Conservation (phyloP, 2,329 filamentous ascomycete genomes). For the Mollisia scopiformis region DNA sequence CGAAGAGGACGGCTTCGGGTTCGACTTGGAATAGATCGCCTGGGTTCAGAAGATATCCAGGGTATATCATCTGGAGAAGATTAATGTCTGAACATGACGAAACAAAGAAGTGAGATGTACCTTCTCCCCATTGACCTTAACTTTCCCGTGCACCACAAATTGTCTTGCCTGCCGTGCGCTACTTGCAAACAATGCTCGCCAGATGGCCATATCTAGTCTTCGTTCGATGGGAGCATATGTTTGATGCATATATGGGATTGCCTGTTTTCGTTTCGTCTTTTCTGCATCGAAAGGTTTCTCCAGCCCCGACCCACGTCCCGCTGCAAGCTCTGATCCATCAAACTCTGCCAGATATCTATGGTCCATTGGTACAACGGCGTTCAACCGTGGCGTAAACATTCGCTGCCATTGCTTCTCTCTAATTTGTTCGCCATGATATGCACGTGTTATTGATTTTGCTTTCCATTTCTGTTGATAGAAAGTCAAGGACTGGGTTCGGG, state of each 20-base stretch:
- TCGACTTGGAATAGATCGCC: slow-evolving; percentile 99
- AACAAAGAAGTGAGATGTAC: slow-evolving; percentile 49
- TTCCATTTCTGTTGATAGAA: slow-evolving; percentile 99
- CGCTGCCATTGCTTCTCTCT: slow-evolving; percentile 91
- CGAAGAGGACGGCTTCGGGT: slow-evolving; percentile 82
- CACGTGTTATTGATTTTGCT: slow-evolving; percentile 81
- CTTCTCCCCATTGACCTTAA: slow-evolving; percentile 96
- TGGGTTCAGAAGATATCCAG: slow-evolving; percentile 92
- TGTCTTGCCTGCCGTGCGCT: slow-evolving; percentile 91
- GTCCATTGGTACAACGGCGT: slow-evolving; percentile 85
- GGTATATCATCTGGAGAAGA: slow-evolving; percentile 77
- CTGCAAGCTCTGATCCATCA: slow-evolving; percentile 83
- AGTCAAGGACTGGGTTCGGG: slow-evolving; percentile 54
- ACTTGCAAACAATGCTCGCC: slow-evolving; percentile 90
- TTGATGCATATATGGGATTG: slow-evolving; percentile 95
- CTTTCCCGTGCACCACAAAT: slow-evolving; percentile 89
- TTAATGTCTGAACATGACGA: neutral
- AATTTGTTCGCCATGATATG: slow-evolving; percentile 94
- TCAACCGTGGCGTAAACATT: slow-evolving; percentile 83
- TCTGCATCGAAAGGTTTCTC: slow-evolving; percentile 33
- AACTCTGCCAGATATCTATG: slow-evolving; percentile 75
- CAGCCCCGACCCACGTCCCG: slow-evolving; percentile 78
- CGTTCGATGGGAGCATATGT: slow-evolving; percentile 89
- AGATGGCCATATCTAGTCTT: slow-evolving; percentile 91
- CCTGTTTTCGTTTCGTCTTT: slow-evolving; percentile 54